Base-by-base conservation (phyloP, 2,329 filamentous ascomycete species). In the Hymenoscyphus infarciens region DNA sequence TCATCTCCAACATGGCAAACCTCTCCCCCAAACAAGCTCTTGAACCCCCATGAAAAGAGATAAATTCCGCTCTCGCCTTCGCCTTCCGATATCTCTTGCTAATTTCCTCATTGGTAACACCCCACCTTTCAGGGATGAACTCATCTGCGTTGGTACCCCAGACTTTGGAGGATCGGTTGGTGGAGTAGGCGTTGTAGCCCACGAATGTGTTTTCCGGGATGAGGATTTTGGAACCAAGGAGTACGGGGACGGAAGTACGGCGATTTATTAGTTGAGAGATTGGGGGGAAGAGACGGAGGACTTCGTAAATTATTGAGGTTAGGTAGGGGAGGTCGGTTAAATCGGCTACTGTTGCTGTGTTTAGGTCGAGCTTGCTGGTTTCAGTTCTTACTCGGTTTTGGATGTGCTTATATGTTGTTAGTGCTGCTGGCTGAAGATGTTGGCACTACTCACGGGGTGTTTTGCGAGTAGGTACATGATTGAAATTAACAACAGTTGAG, bases 201-300 rank as follows among this genome's bases (percentile, higher is more conserved):
- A 60, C 52, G 33, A 55, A 60, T 25, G 52, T 60, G 52, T 39
- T 27, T 27, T 31, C 52, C 2, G 58, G 58, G 22, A 60, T 60
- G 19, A 25, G 19, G 7, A 56, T 55, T 13, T 45, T 38, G n/a
- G 19, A 33, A 55, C 58, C 52, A 3, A 60, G 52, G 2, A 60
- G 2, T 27, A 56, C 52, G 22, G 22, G 31, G 19, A 15, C 16
- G 19, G 58, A 60, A 5, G 58, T 60, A 6, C 58, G 60, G 15
- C 60, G 35, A 31, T 61, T 61, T 7, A 61, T 61, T 1, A 61
- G 53, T 57, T 61, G 60, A 10, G 60, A 61, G 38, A 61, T 61
- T 16, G 60, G 54, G 15, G 54, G 60, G 42, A 61, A 61, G 53
- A 61, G 60, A 11, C 60, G 60, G 10, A 61, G 60, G 39, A 29